Evolutionary conservation across 2,329 filamentous ascomycete genomes (phyloP).

Genomic region (Tolypocladium album): DNA sequence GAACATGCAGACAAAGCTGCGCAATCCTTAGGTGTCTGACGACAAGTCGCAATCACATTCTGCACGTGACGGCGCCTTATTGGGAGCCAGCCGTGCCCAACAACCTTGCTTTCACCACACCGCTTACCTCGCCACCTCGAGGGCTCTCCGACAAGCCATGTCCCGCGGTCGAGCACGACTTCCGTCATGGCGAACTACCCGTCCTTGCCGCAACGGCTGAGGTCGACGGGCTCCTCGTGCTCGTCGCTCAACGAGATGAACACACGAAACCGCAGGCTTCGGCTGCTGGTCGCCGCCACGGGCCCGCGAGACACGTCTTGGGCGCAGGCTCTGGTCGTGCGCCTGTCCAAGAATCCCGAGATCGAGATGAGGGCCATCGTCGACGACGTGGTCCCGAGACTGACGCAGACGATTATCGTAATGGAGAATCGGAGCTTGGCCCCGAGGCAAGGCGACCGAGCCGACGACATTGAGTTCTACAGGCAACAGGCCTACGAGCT

Average conservation of each 20-base stretch:
- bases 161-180: slow-evolving; percentile 12
- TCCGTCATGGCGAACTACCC: slow-evolving; percentile 21
- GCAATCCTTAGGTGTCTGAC: neutral
- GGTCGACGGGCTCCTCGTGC: slow-evolving; percentile 18
- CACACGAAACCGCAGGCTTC: slow-evolving; percentile 34
- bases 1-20: neutral
- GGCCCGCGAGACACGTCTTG: slow-evolving; percentile 54
- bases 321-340: slow-evolving; percentile 54
- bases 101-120: neutral
- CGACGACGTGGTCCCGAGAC: slow-evolving; percentile 52
- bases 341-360: slow-evolving; percentile 53
- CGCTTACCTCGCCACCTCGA: neutral
- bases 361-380: slow-evolving; percentile 53
- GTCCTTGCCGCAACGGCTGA: slow-evolving; percentile 19
- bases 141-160: slow-evolving; percentile 12
- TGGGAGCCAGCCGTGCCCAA: neutral
- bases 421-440: slow-evolving; percentile 41
- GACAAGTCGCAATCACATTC: neutral
- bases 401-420: slow-evolving; percentile 52
- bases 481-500: slow-evolving; percentile 49
- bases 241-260: slow-evolving; percentile 26
- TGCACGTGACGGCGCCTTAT: neutral
- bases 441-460: slow-evolving; percentile 18
- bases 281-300: slow-evolving; percentile 55
- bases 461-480: slow-evolving; percentile 41